A percentile compares a stretch with the other conserved stretches of the same genome.
These are phyloP conservation scores for Colletotrichum filicis DNA, from an alignment of 2,329 filamentous ascomycete genomes.

Conservation along the genomic window DNA sequence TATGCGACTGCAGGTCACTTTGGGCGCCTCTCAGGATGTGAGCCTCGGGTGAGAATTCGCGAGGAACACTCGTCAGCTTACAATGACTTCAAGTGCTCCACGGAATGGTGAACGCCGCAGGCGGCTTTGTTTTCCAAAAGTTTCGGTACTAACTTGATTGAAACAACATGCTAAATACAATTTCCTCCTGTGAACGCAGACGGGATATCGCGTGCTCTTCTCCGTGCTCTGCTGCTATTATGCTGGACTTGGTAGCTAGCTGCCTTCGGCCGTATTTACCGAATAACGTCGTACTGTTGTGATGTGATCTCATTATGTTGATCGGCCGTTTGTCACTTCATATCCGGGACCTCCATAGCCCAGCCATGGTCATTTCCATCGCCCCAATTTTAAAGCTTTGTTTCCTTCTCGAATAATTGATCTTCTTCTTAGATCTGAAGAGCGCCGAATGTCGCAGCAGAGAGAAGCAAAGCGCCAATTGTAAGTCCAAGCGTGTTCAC, in stretches of 20 bases:
- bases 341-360: background rate
- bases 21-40: background rate
- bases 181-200: background rate
- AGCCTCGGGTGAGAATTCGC: background rate
- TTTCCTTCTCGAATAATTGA: background rate
- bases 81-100: background rate
- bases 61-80: background rate
- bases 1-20: background rate
- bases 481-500: constrained; percentile 46
- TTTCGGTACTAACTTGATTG: background rate
- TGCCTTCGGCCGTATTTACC: background rate
- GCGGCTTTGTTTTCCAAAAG: too few species aligned
- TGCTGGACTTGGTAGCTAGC: background rate
- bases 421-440: constrained; percentile 27
- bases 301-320: constrained; percentile 5
- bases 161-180: background rate
- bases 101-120: background rate
- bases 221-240: background rate
- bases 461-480: constrained; percentile 50
- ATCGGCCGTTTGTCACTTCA: background rate
- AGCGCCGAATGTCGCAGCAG: constrained; percentile 41
- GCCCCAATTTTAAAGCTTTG: background rate
- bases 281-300: background rate
- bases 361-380: background rate
- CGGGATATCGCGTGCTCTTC: constrained; percentile 4